A percentile compares a stretch with the other conserved stretches of the same genome.
These are phyloP conservation scores for Citrullus colocynthis DNA, from an alignment of 306 rosid species.

Conservation along the genomic window DNA sequence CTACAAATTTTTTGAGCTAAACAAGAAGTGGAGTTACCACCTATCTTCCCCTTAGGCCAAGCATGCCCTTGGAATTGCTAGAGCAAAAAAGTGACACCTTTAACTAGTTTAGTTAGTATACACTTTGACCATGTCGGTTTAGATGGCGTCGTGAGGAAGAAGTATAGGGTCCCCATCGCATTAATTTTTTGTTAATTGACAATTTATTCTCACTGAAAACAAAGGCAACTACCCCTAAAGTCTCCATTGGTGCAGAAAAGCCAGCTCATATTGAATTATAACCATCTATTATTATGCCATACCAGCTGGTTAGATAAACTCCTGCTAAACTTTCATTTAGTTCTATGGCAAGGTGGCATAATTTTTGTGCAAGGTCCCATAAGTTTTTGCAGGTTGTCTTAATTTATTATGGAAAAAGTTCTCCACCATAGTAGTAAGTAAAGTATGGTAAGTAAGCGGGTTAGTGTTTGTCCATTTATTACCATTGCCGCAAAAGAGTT, in stretches of 20 bases:
- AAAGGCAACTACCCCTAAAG: background rate
- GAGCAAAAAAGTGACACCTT: background rate
- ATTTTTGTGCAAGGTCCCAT: background rate
- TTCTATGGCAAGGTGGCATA: background rate
- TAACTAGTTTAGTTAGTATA: background rate
- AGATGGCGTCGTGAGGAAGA: background rate
- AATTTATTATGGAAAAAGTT: background rate
- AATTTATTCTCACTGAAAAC: background rate
- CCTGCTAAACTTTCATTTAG: background rate
- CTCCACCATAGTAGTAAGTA: background rate
- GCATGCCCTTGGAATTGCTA: no score
- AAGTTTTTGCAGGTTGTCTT: slow-evolving; percentile 5
- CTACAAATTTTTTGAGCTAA: no score
- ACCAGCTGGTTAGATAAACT: background rate
- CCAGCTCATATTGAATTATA: slow-evolving; percentile 5
- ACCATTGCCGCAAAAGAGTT: background rate
- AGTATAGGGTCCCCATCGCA: slow-evolving; percentile 5
- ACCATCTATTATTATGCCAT: background rate
- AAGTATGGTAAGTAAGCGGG: background rate
- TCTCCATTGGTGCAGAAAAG: background rate
- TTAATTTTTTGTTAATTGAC: background rate
- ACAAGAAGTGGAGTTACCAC: no score
- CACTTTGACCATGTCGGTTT: background rate
- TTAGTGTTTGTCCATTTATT: background rate
- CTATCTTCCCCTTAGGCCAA: no score